phyloP scores from a whole-genome alignment of 345 rosid genomes.

The Syzygium grande region DNA sequence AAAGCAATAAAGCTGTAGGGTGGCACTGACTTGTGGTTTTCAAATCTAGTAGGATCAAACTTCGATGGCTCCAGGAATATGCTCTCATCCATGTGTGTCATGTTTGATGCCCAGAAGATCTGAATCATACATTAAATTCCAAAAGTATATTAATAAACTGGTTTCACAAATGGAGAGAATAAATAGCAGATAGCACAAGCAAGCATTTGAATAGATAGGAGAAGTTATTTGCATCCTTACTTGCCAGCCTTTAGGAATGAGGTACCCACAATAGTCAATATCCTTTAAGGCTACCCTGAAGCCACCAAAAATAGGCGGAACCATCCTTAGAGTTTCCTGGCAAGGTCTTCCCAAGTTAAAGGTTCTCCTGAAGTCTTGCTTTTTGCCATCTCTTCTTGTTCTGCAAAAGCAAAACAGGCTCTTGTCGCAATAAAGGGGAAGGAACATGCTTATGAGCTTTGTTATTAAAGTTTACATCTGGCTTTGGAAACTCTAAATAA shows the following conservation, averaged over 20 bases:
- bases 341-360: conserved; percentile 28
- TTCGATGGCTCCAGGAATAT: conserved; percentile 16
- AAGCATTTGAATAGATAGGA: neutral
- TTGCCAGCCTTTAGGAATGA: conserved; percentile 31
- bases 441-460: neutral
- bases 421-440: neutral
- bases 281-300: neutral
- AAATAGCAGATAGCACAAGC: neutral
- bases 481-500: neutral
- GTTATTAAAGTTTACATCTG: neutral
- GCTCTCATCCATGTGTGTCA: conserved; percentile 23
- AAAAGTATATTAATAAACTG: neutral
- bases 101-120: conserved; percentile 16
- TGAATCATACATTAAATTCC: neutral
- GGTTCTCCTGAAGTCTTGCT: conserved; percentile 3
- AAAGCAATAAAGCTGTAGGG: conserved; percentile 24
- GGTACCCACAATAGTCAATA: conserved; percentile 15
- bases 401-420: conserved; percentile 8
- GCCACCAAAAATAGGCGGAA: conserved; percentile 14
- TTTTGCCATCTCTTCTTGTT: conserved; percentile 22
- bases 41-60: conserved; percentile 18
- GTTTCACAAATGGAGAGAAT: neutral
- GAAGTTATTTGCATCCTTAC: neutral
- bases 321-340: conserved; percentile 17
- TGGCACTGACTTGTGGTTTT: conserved; percentile 11